Evolutionary conservation across 108 stramenopile genomes (phyloP).

Genomic region (Nannochloropsis oceanica): DNA sequence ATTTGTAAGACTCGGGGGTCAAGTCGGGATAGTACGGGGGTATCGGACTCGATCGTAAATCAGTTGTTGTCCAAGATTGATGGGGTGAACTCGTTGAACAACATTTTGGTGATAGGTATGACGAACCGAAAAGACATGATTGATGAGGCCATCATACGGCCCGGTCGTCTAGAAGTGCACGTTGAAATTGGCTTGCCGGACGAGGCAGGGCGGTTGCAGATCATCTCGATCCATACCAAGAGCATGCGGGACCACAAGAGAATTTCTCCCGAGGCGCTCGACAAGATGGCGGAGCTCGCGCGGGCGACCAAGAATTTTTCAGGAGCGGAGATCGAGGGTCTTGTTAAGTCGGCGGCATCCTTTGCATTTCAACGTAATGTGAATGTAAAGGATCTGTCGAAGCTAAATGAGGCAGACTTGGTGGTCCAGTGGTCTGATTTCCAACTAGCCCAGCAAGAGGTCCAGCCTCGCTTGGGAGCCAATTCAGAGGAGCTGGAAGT

Average conservation of each 20-base stretch:
- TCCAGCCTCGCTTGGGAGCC: conserved; percentile 85
- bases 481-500: conserved; percentile 72
- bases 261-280: conserved; percentile 59
- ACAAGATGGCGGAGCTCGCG: conserved; percentile 58
- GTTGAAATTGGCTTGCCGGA: conserved; percentile 96
- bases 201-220: conserved; percentile 75
- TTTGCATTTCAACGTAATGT: conserved; percentile 65
- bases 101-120: conserved; percentile 98
- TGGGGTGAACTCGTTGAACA: conserved; percentile 96
- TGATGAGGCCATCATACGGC: conserved; percentile 92
- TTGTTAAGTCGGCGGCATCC: conserved; percentile 88
- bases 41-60: conserved; percentile 94
- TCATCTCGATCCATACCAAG: conserved; percentile 84
- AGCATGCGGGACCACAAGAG: conserved; percentile 70
- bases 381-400: conserved; percentile 57
- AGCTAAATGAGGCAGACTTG: conserved; percentile 70
- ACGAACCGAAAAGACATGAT: conserved; percentile 99
- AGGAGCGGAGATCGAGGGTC: conserved; percentile 94
- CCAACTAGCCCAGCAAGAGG: conserved; percentile 66
- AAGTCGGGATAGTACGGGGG: conserved; percentile 78
- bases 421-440: conserved; percentile 69
- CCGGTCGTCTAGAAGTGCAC: conserved; percentile 90
- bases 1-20: conserved; percentile 90
- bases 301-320: conserved; percentile 91
- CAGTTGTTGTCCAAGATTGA: conserved; percentile 97